A percentile compares a stretch with the other conserved stretches of the same genome.
Conservation (phyloP, 495 filamentous ascomycete genomes). For the Jackrogersella minutella region DNA sequence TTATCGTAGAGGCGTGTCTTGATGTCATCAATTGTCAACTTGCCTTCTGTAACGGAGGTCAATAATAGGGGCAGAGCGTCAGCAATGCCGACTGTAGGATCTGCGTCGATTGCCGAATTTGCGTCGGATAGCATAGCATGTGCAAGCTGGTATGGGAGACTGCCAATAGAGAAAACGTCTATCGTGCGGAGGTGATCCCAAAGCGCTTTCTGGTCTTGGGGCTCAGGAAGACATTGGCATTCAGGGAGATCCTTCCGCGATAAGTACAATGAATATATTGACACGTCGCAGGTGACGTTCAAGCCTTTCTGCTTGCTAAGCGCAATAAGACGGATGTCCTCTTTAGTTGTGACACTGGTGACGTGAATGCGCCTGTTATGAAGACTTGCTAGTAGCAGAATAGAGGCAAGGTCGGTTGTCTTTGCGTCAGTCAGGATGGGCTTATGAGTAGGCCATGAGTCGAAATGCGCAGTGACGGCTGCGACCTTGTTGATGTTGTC, state of each 20-base stretch:
- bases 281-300: conserved; percentile 85
- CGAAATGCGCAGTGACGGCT: conserved; percentile 81
- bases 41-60: conserved; percentile 79
- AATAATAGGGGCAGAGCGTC: conserved; percentile 81
- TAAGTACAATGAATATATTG: conserved; percentile 81
- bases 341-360: conserved; percentile 81
- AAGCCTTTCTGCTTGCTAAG: conserved; percentile 84
- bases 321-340: conserved; percentile 82
- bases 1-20: conserved; percentile 77
- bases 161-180: conserved; percentile 85
- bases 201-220: conserved; percentile 75
- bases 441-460: conserved; percentile 80
- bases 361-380: conserved; percentile 86
- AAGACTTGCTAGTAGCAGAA: conserved; percentile 80
- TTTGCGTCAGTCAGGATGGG: conserved; percentile 88
- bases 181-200: conserved; percentile 82
- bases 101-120: conserved; percentile 27
- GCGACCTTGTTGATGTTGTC: conserved; percentile 89
- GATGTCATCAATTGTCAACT: conserved; percentile 77
- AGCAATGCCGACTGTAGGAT: conserved; percentile 71
- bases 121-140: conserved; percentile 58
- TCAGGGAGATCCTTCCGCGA: conserved; percentile 77
- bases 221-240: conserved; percentile 71
- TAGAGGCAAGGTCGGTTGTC: conserved; percentile 81
- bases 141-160: conserved; percentile 81